Percentiles rank a stretch among this genome's conserved stretches.
Conservation (phyloP, 371 early-diverging fungal genomes). For the Nematocida major region DNA sequence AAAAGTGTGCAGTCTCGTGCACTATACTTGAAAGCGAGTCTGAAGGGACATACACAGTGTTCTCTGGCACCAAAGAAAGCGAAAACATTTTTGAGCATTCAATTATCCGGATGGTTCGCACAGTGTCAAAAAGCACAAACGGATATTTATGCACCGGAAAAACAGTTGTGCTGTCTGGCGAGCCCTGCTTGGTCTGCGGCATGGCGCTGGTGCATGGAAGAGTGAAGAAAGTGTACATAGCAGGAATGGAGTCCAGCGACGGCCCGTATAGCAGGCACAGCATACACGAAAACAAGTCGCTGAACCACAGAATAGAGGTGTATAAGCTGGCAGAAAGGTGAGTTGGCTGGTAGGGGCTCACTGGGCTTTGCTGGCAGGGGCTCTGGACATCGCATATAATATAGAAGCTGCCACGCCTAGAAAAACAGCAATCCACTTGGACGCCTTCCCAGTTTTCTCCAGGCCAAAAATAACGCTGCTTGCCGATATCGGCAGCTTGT, state of each 20-base stretch:
- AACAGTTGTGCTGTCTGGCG: conserved; percentile 21
- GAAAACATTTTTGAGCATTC: conserved; percentile 1
- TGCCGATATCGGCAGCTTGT: conserved; percentile 87
- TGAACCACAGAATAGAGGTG: conserved; percentile 37
- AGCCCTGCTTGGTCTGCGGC: conserved; percentile 42
- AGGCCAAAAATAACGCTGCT: conserved; percentile 74
- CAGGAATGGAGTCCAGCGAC: conserved; percentile 3
- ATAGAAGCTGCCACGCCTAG: conserved; percentile 23
- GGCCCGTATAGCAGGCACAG: conserved; percentile 5
- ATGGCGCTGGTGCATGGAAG: conserved; percentile 46
- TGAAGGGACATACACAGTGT: neutral
- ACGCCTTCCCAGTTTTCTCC: conserved; percentile 11
- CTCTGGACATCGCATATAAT: conserved; percentile 19
- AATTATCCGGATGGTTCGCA: neutral
- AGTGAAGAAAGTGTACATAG: conserved; percentile 27
- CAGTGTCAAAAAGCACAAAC: neutral
- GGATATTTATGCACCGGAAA: conserved; percentile 40
- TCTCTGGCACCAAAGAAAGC: neutral
- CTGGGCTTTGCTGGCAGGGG: neutral
- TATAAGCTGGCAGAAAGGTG: neutral
- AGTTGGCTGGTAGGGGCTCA: neutral
- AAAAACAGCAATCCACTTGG: conserved; percentile 17
- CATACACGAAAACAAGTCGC: neutral
- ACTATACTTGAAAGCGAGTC: neutral
- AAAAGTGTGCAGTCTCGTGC: neutral